A percentile compares a stretch with the other conserved stretches of the same genome.
Conservation (phyloP, 2,329 filamentous ascomycete species). For the Metarhizium album region DNA sequence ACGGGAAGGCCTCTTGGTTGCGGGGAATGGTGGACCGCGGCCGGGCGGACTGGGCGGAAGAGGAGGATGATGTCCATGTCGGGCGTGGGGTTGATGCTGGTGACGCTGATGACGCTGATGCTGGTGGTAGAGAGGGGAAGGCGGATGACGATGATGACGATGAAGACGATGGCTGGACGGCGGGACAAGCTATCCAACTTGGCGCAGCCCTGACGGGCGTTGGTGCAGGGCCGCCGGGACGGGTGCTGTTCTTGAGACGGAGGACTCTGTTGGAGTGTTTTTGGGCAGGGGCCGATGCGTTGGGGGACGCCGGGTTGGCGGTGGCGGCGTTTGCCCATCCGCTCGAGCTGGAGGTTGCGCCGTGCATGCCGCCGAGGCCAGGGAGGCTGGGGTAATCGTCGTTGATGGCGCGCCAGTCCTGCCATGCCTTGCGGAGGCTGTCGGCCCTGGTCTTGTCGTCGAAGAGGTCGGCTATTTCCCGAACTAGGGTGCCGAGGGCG, state of each 20-base stretch:
- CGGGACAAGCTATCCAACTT: not conserved
- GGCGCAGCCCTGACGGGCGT: conserved; percentile 2
- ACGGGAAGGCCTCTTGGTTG: conserved; percentile 62
- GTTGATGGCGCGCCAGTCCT: conserved; percentile 90
- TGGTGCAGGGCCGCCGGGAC: conserved; percentile 26
- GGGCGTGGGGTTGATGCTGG: conserved; percentile 11
- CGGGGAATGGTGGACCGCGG: conserved; percentile 14
- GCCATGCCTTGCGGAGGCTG: conserved; percentile 72
- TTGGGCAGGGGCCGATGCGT: conserved; percentile 28
- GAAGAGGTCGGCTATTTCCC: conserved; percentile 86
- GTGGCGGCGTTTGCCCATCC: conserved; percentile 51
- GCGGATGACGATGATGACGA: conserved; percentile 23
- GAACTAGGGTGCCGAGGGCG: conserved; percentile 78
- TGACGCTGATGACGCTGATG: conserved; percentile 9
- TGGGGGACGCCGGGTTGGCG: conserved; percentile 39
- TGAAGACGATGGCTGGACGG: not conserved
- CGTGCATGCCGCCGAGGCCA: conserved; percentile 57
- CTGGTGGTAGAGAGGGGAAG: conserved; percentile 33
- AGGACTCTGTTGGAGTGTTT: conserved; percentile 44
- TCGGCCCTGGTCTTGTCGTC: conserved; percentile 70
- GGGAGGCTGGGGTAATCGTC: conserved; percentile 90
- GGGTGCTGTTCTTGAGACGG: conserved; percentile 48
- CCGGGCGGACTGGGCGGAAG: conserved; percentile 29
- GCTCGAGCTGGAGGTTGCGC: conserved; percentile 43
- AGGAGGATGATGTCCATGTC: conserved; percentile 20